Conservation (phyloP, 768 basidiomycete genomes). For the Lactarius sanguifluus region DNA sequence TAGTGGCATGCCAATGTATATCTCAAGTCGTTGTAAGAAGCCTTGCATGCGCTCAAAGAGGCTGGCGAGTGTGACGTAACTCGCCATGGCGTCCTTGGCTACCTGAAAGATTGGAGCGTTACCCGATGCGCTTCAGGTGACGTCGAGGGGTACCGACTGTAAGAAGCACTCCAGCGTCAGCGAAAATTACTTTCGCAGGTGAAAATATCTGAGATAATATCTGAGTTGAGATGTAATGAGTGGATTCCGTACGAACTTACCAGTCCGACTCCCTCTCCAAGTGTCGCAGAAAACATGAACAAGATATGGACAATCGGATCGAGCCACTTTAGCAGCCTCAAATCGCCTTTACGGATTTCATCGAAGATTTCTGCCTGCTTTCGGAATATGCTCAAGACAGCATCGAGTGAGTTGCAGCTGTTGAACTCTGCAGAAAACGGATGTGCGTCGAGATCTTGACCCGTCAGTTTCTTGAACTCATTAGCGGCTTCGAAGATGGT, state of each 20-base stretch:
- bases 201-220: neutral
- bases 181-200: neutral
- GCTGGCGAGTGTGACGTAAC: neutral
- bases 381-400: neutral
- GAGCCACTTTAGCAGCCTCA: neutral
- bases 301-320: neutral
- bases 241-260: neutral
- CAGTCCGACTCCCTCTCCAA: neutral
- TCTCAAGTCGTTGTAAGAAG: slow-evolving; percentile 12
- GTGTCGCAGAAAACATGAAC: neutral
- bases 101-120: neutral
- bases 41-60: slow-evolving; percentile 10
- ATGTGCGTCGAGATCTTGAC: neutral
- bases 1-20: neutral
- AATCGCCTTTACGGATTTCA: neutral
- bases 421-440: neutral
- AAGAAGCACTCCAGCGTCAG: neutral
- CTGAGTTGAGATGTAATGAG: neutral
- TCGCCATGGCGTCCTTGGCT: neutral
- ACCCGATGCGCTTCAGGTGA: neutral
- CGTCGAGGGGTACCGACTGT: neutral
- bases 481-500: neutral
- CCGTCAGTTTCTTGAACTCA: neutral
- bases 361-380: neutral
- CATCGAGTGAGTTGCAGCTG: neutral